Conservation (phyloP, 805 yeast genomes). For the Yamadazyma kitorensis region DNA sequence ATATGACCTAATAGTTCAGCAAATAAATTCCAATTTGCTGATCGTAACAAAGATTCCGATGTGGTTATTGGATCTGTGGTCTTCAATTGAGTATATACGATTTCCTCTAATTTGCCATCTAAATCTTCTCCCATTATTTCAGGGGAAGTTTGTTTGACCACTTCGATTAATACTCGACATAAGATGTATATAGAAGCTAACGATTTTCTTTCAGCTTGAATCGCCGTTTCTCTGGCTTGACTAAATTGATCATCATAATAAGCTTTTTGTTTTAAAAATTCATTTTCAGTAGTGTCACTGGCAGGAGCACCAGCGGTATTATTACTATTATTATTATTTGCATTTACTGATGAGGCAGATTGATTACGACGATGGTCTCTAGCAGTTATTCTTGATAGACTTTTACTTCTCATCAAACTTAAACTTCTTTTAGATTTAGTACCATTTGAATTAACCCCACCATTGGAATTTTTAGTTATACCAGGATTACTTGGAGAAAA, state of each 20-base stretch:
- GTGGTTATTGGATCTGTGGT: slow-evolving; percentile 80
- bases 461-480: slow-evolving; percentile 1
- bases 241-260: slow-evolving; percentile 31
- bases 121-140: slow-evolving; percentile 73
- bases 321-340: neutral
- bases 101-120: slow-evolving; percentile 83
- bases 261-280: slow-evolving; percentile 19
- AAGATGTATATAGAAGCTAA: slow-evolving; percentile 82
- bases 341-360: slow-evolving; percentile 41
- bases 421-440: slow-evolving; percentile 36
- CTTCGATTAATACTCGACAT: slow-evolving; percentile 89
- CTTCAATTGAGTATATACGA: slow-evolving; percentile 84
- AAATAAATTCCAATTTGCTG: slow-evolving; percentile 91
- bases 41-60: slow-evolving; percentile 62
- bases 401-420: slow-evolving; percentile 38
- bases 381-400: slow-evolving; percentile 30
- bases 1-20: slow-evolving; percentile 87
- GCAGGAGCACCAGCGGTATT: slow-evolving; percentile 2
- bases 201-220: slow-evolving; percentile 84
- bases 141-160: slow-evolving; percentile 82
- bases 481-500: slow-evolving; percentile 7
- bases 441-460: slow-evolving; percentile 7
- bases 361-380: slow-evolving; percentile 46
- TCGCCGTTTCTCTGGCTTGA: slow-evolving; percentile 61
- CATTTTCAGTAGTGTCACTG: slow-evolving; percentile 11